Base-by-base conservation (phyloP, 2,329 filamentous ascomycete species). In the Gnomoniopsis sp. region DNA sequence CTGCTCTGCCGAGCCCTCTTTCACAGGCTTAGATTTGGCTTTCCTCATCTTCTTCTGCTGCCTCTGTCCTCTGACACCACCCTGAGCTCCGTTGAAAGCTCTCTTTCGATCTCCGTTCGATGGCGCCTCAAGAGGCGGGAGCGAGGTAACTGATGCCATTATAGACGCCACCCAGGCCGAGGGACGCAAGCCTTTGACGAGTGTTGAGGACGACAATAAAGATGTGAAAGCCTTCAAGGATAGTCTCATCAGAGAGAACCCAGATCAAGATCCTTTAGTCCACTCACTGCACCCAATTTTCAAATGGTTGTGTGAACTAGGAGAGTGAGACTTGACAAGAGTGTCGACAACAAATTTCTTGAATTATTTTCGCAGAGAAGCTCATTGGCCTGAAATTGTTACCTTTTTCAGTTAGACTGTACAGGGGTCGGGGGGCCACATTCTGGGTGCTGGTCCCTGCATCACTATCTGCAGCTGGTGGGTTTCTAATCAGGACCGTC, bases 1-100 rank as follows among this genome's bases (percentile, higher is more conserved):
- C 67, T 91, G 86, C 61, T 91, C 88, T 21, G 78, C 77, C 0
- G 85, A 84, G 10, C 85, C 87, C 62, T 83, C 82, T 46, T 82
- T 82, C 62, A 81, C 63, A 1, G 71, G 64, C 63, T 75, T 87
- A 64, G 83, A 82, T 62, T 79, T 79, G 67, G 84, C 81, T 57
- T 80, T 79, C 77, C 83, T 85, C 43, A 77, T 78, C 71, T 83
- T 83, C 66, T 81, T 82, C 54, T 74, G 69, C 63, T 76, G 46
- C 14, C 8, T 36, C 2, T 36, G 36, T 15, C 53, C 60, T 17
- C 23, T 43, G 17, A 26, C 46, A 0, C 55, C 55, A 17, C 56
- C 55, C 2, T 56, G 34, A 2, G 49, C 53, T 1, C 53, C 53
- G 17, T 50, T 50, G 46, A 60, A 58, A 3, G 58, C 48, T 14